Conservation (phyloP, 108 stramenopile species). For the Ochromonas danica region DNA sequence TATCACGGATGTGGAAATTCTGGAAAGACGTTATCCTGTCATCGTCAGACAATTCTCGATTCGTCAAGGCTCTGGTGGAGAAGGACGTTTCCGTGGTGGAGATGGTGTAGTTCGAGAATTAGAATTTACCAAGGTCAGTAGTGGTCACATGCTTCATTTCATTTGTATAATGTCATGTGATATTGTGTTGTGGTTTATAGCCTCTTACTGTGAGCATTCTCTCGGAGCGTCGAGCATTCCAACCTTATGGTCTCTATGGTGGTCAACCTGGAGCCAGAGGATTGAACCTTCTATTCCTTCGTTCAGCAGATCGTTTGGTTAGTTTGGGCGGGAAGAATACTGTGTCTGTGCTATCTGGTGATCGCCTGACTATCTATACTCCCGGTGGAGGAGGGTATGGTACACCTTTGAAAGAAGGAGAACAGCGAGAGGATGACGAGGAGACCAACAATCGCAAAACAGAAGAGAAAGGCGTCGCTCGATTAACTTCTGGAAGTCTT, state of each 20-base stretch:
- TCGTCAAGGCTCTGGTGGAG: constrained; percentile 84
- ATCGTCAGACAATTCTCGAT: constrained; percentile 81
- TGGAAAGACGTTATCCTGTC: constrained; percentile 89
- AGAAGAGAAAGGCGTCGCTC: neutral
- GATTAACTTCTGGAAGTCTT: constrained; percentile 10
- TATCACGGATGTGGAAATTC: constrained; percentile 96
- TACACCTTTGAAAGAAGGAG: neutral
- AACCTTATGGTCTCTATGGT: constrained; percentile 88
- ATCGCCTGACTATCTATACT: constrained; percentile 59
- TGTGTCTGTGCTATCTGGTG: constrained; percentile 69
- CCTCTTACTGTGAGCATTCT: constrained; percentile 88
- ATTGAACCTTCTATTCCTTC: constrained; percentile 71
- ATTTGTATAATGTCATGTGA: too few species aligned
- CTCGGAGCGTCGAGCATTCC: constrained; percentile 83
- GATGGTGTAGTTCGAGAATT: constrained; percentile 90
- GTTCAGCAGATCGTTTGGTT: constrained; percentile 66
- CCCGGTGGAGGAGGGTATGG: constrained; percentile 61
- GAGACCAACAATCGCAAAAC: neutral
- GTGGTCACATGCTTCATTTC: too few species aligned
- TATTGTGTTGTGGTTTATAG: neutral
- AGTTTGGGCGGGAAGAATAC: constrained; percentile 90
- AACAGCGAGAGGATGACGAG: neutral
- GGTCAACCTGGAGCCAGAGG: constrained; percentile 80
- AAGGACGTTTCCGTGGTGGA: constrained; percentile 79
- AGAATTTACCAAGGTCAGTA: constrained; percentile 79